phyloP scores from a whole-genome alignment of 1,139 yeast genomes.

The Arxiozyma heterogenica region DNA sequence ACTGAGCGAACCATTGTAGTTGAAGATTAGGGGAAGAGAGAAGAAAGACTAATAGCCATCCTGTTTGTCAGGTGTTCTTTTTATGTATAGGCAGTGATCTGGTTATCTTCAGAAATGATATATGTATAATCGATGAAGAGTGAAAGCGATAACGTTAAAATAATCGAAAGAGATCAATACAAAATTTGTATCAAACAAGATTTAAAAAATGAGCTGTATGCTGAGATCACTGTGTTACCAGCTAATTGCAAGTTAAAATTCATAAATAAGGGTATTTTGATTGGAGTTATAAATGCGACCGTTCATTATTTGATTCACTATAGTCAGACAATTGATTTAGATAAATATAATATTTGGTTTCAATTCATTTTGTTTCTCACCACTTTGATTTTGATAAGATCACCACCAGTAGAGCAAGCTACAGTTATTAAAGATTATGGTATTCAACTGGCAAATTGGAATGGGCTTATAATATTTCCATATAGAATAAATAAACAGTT shows the following conservation, averaged over 20 bases:
- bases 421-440: conserved; percentile 28
- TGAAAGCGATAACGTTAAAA: neutral
- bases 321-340: neutral
- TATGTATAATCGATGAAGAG: neutral
- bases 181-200: neutral
- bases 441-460: conserved; percentile 22
- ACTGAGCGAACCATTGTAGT: too few species aligned
- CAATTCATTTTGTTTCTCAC: neutral
- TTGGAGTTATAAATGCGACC: neutral
- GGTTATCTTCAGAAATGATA: too few species aligned
- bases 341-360: neutral
- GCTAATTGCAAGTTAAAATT: neutral
- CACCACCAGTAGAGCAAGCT: conserved; percentile 23
- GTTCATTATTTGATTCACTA: neutral
- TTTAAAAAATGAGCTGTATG: neutral
- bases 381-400: conserved; percentile 11
- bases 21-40: too few species aligned
- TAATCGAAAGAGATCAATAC: neutral
- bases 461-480: conserved; percentile 23
- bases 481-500: conserved; percentile 6
- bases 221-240: neutral
- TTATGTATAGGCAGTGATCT: too few species aligned
- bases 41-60: too few species aligned
- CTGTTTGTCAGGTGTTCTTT: neutral
- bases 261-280: neutral